These are phyloP conservation scores for Rhizoclosmatium globosum DNA, from an alignment of 192 early-diverging fungal genomes.

Conservation along the genomic window DNA sequence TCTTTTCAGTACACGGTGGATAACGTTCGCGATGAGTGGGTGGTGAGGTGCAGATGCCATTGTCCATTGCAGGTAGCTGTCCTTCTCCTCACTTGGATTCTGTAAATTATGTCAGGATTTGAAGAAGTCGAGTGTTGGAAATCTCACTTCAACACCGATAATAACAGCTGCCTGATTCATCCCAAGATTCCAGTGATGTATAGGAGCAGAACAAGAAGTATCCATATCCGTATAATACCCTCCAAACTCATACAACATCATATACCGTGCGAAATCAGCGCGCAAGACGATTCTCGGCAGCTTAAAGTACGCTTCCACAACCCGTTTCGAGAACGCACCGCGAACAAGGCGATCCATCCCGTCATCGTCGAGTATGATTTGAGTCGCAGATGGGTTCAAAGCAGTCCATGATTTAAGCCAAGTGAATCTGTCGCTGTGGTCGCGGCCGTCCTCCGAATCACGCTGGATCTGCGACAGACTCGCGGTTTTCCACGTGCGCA, in stretches of 20 bases:
- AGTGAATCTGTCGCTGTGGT: constrained; percentile 19
- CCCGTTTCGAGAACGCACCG: constrained; percentile 31
- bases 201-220: constrained; percentile 32
- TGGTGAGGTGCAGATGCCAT: constrained; percentile 40
- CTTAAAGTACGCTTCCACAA: constrained; percentile 35
- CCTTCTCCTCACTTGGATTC: constrained; percentile 12
- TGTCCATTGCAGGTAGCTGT: constrained; percentile 41
- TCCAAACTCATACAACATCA: constrained; percentile 43
- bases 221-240: constrained; percentile 48
- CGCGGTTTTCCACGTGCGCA: constrained; percentile 30
- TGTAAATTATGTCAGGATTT: not conserved
- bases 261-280: constrained; percentile 38
- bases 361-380: constrained; percentile 28
- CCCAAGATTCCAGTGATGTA: constrained; percentile 39
- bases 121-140: not conserved
- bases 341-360: constrained; percentile 35
- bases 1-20: constrained; percentile 30
- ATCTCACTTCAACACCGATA: constrained; percentile 33
- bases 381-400: constrained; percentile 24
- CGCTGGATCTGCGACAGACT: not conserved
- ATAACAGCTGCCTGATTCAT: constrained; percentile 21
- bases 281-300: constrained; percentile 29
- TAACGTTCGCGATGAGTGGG: constrained; percentile 33
- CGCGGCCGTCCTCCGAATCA: constrained; percentile 3
- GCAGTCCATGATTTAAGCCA: constrained; percentile 25